Conservation (phyloP, 1,139 yeast species). For the Saccharomyces pastorianus region DNA sequence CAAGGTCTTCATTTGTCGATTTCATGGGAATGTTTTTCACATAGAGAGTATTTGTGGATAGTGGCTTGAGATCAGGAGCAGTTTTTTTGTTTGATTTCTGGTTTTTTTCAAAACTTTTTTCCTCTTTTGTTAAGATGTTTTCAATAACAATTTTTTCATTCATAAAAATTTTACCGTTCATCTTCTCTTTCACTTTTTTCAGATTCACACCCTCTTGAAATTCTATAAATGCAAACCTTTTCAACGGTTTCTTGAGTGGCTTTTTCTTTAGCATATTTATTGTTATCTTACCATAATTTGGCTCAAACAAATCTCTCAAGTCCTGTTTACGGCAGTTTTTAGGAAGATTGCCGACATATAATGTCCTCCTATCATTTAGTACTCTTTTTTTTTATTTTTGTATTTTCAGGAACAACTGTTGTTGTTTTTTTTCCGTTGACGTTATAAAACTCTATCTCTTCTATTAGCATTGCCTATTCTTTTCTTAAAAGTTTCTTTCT, state of each 20-base stretch:
- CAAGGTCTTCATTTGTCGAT: constrained; percentile 28
- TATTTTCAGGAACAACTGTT: neutral
- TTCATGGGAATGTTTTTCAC: constrained; percentile 30
- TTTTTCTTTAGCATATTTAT: neutral
- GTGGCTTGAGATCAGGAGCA: neutral
- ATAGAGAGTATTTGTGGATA: constrained; percentile 28
- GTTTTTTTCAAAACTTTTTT: neutral
- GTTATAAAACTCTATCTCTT: neutral
- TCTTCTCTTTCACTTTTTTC: neutral
- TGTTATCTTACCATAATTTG: neutral
- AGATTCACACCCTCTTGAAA: neutral
- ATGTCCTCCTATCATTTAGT: constrained; percentile 9
- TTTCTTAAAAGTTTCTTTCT: neutral
- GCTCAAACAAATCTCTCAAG: constrained; percentile 25
- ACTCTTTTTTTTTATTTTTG: neutral
- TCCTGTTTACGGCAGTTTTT: constrained; percentile 28
- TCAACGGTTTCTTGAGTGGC: neutral
- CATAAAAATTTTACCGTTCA: neutral
- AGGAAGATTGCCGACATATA: constrained; percentile 31
- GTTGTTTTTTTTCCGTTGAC: neutral
- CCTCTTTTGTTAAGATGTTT: neutral
- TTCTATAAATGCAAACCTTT: neutral
- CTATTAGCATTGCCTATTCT: neutral
- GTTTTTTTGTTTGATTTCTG: neutral
- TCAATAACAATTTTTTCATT: neutral